Percentiles rank a stretch among this genome's conserved stretches.
These are phyloP conservation scores for Moricandia arvensis DNA, from an alignment of 345 rosid genomes.

Conservation along the genomic window DNA sequence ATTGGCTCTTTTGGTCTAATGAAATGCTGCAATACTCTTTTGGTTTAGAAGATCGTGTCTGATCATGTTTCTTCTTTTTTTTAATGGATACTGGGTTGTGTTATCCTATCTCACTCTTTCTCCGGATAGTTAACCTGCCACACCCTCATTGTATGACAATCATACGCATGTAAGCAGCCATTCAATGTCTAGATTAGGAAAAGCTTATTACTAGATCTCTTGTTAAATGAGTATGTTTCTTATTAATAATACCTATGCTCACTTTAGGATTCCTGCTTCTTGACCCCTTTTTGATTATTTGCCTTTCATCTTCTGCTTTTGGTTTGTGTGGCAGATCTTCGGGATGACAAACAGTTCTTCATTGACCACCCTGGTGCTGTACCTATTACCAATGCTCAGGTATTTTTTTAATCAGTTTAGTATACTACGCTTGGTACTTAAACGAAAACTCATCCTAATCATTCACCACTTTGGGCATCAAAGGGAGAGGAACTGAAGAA, in stretches of 20 bases:
- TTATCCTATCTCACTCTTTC: no score
- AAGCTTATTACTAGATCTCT: no score
- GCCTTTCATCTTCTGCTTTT: slow-evolving; percentile 3
- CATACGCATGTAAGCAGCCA: no score
- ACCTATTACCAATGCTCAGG: slow-evolving; percentile 80
- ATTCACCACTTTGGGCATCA: neutral
- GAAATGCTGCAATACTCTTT: neutral
- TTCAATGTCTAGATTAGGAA: no score
- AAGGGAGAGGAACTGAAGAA: slow-evolving; percentile 95
- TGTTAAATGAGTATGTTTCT: neutral
- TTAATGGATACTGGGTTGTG: no score
- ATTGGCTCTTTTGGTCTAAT: no score
- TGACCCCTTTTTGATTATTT: neutral
- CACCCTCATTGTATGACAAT: no score
- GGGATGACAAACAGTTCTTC: slow-evolving; percentile 88
- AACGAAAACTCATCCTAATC: slow-evolving; percentile 10
- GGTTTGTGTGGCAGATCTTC: slow-evolving; percentile 62
- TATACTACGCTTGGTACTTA: neutral
- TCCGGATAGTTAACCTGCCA: no score
- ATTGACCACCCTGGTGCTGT: slow-evolving; percentile 92
- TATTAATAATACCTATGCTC: no score
- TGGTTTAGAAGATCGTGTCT: neutral
- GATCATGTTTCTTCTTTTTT: neutral
- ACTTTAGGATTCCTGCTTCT: no score
- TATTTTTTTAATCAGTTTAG: neutral